Evolutionary conservation across 2,329 filamentous ascomycete species (phyloP).

Genomic region (Penicillium oxalicum): DNA sequence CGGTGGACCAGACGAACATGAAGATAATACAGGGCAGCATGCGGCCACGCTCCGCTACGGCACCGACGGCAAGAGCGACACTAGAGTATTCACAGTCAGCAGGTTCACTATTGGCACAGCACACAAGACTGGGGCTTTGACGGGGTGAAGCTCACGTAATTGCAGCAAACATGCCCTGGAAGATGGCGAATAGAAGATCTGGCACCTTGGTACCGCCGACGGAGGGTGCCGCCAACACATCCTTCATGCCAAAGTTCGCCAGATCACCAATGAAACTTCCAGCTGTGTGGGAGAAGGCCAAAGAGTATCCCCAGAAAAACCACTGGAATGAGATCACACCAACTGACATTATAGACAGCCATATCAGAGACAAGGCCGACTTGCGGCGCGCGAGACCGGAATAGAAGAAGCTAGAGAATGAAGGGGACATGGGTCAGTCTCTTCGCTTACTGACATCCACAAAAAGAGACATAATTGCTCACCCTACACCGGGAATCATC

Average conservation of each 20-base stretch:
- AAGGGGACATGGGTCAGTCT: too few species aligned
- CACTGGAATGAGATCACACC: constrained; percentile 81
- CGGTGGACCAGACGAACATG: constrained; percentile 86
- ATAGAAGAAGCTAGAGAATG: constrained; percentile 71
- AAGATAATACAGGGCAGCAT: constrained; percentile 86
- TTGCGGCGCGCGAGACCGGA: constrained; percentile 83
- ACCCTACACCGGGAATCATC: constrained; percentile 87
- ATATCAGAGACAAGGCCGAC: constrained; percentile 79
- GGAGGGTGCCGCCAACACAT: constrained; percentile 69
- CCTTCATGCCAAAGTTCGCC: constrained; percentile 69
- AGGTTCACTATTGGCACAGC: too few species aligned
- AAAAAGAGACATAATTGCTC: constrained; percentile 16
- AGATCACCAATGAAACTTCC: constrained; percentile 72
- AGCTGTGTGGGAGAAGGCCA: constrained; percentile 73
- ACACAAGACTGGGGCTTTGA: too few species aligned
- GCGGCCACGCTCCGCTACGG: constrained; percentile 77
- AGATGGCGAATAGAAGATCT: constrained; percentile 77
- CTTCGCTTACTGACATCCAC: not conserved
- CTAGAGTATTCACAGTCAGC: constrained; percentile 32
- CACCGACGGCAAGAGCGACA: constrained; percentile 76
- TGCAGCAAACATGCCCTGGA: constrained; percentile 56
- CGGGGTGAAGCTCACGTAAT: constrained; percentile 61
- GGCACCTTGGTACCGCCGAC: constrained; percentile 68
- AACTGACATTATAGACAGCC: constrained; percentile 74
- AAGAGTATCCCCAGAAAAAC: constrained; percentile 91